Evolutionary conservation across 345 rosid genomes (phyloP).

Genomic region (Aquilaria yunnanensis): DNA sequence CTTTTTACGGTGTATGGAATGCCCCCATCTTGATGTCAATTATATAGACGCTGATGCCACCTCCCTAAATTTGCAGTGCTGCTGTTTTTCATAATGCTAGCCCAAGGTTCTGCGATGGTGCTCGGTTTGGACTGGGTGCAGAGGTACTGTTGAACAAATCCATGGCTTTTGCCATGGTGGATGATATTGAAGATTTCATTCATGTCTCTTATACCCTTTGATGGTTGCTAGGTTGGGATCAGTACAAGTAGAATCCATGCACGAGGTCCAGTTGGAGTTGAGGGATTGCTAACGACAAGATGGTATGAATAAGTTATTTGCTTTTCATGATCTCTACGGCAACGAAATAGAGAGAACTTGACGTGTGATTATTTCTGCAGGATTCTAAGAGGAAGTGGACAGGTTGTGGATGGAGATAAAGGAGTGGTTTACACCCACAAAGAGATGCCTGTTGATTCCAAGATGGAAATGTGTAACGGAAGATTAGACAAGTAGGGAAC

Average conservation of each 20-base stretch:
- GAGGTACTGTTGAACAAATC: slow-evolving; percentile 46
- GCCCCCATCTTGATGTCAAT: neutral
- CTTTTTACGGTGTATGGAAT: neutral
- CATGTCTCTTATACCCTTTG: slow-evolving; percentile 6
- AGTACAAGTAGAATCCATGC: slow-evolving; percentile 98
- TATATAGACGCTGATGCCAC: neutral
- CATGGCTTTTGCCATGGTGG: neutral
- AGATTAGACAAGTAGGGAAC: too few species aligned
- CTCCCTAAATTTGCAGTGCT: slow-evolving; percentile 52
- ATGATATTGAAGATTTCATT: slow-evolving; percentile 2
- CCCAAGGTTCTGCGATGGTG: slow-evolving; percentile 96
- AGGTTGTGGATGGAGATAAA: slow-evolving; percentile 89
- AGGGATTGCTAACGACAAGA: slow-evolving; percentile 90
- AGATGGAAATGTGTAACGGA: too few species aligned
- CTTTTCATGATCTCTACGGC: too few species aligned
- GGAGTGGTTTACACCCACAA: slow-evolving; percentile 67
- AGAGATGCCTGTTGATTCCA: slow-evolving; percentile 35
- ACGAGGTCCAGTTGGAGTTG: slow-evolving; percentile 99
- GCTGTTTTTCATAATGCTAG: slow-evolving; percentile 99
- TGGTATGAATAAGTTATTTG: slow-evolving; percentile 41
- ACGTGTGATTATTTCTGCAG: slow-evolving; percentile 30
- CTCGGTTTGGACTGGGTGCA: slow-evolving; percentile 96
- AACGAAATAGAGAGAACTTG: neutral
- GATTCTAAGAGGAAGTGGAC: slow-evolving; percentile 91
- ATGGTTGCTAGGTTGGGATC: slow-evolving; percentile 68